Evolutionary conservation across 164 flowering plant genomes (phyloP), one percentile per base, ranked within the genome.

Genomic region (Echeveria elegans): DNA sequence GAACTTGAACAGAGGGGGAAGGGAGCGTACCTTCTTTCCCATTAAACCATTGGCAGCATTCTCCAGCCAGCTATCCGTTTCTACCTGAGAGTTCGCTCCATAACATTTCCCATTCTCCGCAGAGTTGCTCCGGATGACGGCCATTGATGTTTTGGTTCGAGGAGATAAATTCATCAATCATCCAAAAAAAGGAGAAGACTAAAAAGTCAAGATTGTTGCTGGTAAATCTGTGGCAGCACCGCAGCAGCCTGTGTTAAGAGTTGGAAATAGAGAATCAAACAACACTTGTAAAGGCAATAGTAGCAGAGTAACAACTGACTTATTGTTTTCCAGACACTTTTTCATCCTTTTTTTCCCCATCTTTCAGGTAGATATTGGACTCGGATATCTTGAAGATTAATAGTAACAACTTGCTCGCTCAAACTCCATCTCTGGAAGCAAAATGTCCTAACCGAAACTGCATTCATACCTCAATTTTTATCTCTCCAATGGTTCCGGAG

Each of bases 1-100:
- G 34, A 31, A 19, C 24, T 48, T 24, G 26, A 66, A 56, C 5
- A 43, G 50, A 29, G 23, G 36, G n/a, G 52, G n/a, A n/a, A n/a
- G n/a, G n/a, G n/a, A 40, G 48, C 62, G 43, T n/a, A 88, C 98
- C 86, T 94, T 97, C 48, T 26, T 78, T 38, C 98, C 98, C 97
- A 89, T 83, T 40, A 94, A 89, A 64, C 97, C 98, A 76, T 89
- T 86, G 53, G 83, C 85, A 50, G 97, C 98, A 83, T 89, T 85
- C 75, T 90, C 97, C 63, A 94, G 36, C 98, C 92, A 94, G 79
- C 96, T 89, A 60, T 94, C 98, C 40, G 97, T 92, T 71, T 85
- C 96, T 62, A 70, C 59, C 94, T 88, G 97, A 56, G 96, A 86
- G 77, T n/a, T n/a, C n/a, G n/a, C 94, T 93, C 98, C 97, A 94